phyloP scores from a whole-genome alignment of 2,329 filamentous ascomycete genomes.

The Nannizziopsis arthrosporioides region DNA sequence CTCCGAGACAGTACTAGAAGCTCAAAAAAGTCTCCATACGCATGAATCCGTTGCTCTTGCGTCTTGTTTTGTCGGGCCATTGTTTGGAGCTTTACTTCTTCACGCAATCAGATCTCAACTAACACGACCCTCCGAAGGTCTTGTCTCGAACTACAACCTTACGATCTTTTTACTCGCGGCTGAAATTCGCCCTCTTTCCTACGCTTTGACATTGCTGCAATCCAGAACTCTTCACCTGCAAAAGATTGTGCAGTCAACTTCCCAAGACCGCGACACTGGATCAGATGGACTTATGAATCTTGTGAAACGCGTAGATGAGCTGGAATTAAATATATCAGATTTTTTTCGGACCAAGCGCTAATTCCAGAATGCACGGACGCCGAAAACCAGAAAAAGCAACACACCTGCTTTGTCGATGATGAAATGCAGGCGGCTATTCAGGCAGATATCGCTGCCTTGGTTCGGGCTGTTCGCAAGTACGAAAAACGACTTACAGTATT shows the following conservation, averaged over 20 bases:
- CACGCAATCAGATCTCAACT: slow-evolving; percentile 71
- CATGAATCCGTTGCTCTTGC: slow-evolving; percentile 65
- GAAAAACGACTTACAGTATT: slow-evolving; percentile 76
- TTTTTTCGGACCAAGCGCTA: slow-evolving; percentile 22
- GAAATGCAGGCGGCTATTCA: slow-evolving; percentile 47
- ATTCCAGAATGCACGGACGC: too few relatives aligned
- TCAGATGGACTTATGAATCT: slow-evolving; percentile 43
- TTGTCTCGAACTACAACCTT: slow-evolving; percentile 87
- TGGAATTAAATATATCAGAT: slow-evolving; percentile 49
- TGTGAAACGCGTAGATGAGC: slow-evolving; percentile 52
- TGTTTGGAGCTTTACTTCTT: slow-evolving; percentile 70
- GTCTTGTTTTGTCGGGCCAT: slow-evolving; percentile 67
- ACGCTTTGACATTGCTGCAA: slow-evolving; percentile 69
- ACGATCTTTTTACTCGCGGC: slow-evolving; percentile 80
- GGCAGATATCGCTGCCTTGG: slow-evolving; percentile 76
- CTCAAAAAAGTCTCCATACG: slow-evolving; percentile 53
- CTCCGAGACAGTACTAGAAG: slow-evolving; percentile 26
- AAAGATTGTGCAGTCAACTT: slow-evolving; percentile 44
- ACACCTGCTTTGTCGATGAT: slow-evolving; percentile 25
- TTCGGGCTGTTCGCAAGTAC: slow-evolving; percentile 76
- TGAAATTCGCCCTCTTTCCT: slow-evolving; percentile 70
- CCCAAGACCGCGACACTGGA: slow-evolving; percentile 23
- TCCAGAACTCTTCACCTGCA: slow-evolving; percentile 72
- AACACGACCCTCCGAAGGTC: slow-evolving; percentile 67
- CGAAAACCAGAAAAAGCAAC: slow-evolving; percentile 17